Conservation (phyloP, 805 yeast genomes). For the Naumovozyma castellii region DNA sequence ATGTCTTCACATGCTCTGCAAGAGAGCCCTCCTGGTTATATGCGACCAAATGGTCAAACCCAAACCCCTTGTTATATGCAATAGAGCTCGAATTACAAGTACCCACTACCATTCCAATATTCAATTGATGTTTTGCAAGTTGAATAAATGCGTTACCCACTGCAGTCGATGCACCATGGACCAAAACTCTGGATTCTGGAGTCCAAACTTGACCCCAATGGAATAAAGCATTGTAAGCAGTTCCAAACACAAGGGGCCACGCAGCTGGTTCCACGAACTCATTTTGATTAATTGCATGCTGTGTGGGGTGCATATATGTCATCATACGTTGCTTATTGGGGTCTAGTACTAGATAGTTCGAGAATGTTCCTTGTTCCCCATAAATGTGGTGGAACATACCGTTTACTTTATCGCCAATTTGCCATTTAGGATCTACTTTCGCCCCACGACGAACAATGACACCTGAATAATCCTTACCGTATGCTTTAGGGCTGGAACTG, state of each 20-base stretch:
- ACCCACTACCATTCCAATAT: conserved; percentile 42
- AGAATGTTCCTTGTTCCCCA: conserved; percentile 33
- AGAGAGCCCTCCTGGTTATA: conserved; percentile 38
- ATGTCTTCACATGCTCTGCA: conserved; percentile 28
- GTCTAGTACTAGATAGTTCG: conserved; percentile 38
- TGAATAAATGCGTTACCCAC: conserved; percentile 52
- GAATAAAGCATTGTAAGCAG: conserved; percentile 40
- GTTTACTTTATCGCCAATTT: conserved; percentile 18
- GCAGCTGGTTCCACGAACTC: conserved; percentile 34
- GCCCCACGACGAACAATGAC: conserved; percentile 17
- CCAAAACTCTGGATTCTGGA: conserved; percentile 41
- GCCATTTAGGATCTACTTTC: conserved; percentile 6
- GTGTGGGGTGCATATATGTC: too few species aligned
- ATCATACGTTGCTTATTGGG: conserved; percentile 16
- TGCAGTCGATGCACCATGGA: conserved; percentile 64
- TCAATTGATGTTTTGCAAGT: conserved; percentile 39
- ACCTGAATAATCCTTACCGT: conserved; percentile 20
- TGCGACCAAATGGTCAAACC: conserved; percentile 49
- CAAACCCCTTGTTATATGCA: conserved; percentile 36
- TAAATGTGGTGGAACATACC: conserved; percentile 11
- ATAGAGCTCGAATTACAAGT: conserved; percentile 43
- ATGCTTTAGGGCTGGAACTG: conserved; percentile 2
- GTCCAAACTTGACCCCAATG: conserved; percentile 16
- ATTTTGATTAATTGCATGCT: conserved; percentile 26
- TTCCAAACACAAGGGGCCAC: conserved; percentile 50